A percentile compares a stretch with the other conserved stretches of the same genome.
Conservation (phyloP, 139 green algal genomes). For the Coccomyxa sp. region DNA sequence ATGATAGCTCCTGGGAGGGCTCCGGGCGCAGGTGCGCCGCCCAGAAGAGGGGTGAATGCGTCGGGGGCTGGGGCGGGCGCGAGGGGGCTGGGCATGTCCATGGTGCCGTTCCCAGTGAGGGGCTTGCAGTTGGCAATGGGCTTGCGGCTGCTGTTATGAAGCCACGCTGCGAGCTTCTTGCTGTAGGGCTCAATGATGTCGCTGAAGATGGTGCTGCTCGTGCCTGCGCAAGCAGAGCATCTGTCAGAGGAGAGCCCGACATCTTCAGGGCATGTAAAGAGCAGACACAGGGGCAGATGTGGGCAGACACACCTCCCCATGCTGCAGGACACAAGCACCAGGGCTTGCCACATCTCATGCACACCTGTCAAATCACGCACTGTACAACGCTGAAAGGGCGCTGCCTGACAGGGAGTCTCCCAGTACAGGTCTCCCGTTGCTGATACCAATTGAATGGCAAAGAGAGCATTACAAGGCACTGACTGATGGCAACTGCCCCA, state of each 20-base stretch:
- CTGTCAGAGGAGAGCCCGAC: too few relatives aligned
- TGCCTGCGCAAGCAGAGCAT: neutral
- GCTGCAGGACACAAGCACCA: neutral
- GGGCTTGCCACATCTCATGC: neutral
- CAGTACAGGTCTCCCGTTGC: too few relatives aligned
- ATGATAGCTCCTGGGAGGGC: neutral
- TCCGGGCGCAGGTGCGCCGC: neutral
- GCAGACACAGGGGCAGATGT: too few relatives aligned
- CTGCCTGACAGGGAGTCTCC: neutral
- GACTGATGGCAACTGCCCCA: too few relatives aligned
- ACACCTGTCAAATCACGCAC: neutral
- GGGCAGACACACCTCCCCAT: neutral
- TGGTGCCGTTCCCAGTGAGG: neutral
- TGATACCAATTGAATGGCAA: too few relatives aligned
- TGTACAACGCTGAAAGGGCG: neutral
- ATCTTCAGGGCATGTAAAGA: neutral
- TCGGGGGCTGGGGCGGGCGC: neutral
- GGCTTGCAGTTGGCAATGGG: neutral
- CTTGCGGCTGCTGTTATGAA: neutral
- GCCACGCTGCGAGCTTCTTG: neutral
- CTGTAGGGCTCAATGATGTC: constrained; percentile 2
- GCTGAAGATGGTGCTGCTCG: neutral
- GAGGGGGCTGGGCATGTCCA: neutral
- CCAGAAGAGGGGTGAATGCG: neutral
- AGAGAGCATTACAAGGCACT: too few relatives aligned